phyloP scores from a whole-genome alignment of 2,329 filamentous ascomycete genomes.

The Monosporascus sp. region DNA sequence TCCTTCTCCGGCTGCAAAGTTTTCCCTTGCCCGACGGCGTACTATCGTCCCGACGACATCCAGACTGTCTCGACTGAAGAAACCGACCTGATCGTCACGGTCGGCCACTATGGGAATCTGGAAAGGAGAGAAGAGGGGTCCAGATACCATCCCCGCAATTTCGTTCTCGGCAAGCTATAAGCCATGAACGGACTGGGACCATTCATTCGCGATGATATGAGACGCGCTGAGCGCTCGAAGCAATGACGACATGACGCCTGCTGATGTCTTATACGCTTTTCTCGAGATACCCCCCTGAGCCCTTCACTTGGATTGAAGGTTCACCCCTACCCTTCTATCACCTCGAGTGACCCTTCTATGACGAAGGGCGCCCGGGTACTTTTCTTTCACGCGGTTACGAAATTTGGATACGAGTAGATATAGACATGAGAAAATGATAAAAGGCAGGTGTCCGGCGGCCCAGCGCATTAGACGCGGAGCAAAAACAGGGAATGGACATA shows the following conservation, averaged over 20 bases:
- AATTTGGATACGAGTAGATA: background rate
- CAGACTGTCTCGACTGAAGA: constrained; percentile 49
- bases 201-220: constrained; percentile 8
- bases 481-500: background rate
- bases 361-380: background rate
- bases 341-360: background rate
- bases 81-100: constrained; percentile 45
- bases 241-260: constrained; percentile 18
- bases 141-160: constrained; percentile 25
- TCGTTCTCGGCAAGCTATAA: constrained; percentile 29
- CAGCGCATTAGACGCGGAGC: background rate
- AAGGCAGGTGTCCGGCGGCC: background rate
- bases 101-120: constrained; percentile 31
- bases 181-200: constrained; percentile 1
- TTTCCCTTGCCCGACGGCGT: constrained; percentile 50
- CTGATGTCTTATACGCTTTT: constrained; percentile 8
- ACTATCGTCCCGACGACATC: constrained; percentile 49
- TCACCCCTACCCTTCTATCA: background rate
- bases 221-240: constrained; percentile 24
- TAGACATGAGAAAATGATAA: background rate
- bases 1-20: constrained; percentile 45
- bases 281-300: constrained; percentile 18
- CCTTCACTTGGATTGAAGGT: background rate
- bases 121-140: constrained; percentile 16
- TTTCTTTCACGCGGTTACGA: background rate